Conservation (phyloP, 441 rosid species). For the Gossypium schwendimanii region DNA sequence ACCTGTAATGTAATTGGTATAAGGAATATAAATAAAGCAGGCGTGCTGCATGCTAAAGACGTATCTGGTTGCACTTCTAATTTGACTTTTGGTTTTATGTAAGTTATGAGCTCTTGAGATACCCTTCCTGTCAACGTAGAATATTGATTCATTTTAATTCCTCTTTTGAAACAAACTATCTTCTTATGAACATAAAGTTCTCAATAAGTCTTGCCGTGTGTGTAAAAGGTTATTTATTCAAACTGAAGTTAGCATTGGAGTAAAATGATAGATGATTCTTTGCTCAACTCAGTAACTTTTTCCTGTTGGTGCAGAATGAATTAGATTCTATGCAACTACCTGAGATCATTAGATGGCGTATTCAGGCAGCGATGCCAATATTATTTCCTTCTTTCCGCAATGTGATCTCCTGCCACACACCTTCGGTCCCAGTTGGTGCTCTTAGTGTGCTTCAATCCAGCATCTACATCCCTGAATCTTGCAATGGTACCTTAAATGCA, state of each 20-base stretch:
- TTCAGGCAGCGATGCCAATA: slow-evolving; percentile 91
- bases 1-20: neutral
- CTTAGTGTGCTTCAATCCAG: slow-evolving; percentile 60
- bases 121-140: neutral
- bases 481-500: slow-evolving; percentile 29
- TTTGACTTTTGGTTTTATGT: neutral
- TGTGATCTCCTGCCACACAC: slow-evolving; percentile 67
- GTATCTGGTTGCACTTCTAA: neutral
- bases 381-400: slow-evolving; percentile 57
- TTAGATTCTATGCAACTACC: slow-evolving; percentile 89
- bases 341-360: slow-evolving; percentile 77
- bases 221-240: neutral
- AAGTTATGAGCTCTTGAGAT: neutral
- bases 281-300: neutral
- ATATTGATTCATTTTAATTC: neutral
- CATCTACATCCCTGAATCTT: slow-evolving; percentile 29
- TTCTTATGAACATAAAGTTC: neutral
- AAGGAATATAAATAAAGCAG: neutral
- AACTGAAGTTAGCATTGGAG: slow-evolving; percentile 1
- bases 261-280: neutral
- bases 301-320: slow-evolving; percentile 62
- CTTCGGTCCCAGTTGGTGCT: slow-evolving; percentile 53
- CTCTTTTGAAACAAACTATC: neutral
- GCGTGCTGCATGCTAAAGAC: neutral
- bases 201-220: neutral